phyloP scores from a whole-genome alignment of 148 eudicot species.

The Arbutus unedo region DNA sequence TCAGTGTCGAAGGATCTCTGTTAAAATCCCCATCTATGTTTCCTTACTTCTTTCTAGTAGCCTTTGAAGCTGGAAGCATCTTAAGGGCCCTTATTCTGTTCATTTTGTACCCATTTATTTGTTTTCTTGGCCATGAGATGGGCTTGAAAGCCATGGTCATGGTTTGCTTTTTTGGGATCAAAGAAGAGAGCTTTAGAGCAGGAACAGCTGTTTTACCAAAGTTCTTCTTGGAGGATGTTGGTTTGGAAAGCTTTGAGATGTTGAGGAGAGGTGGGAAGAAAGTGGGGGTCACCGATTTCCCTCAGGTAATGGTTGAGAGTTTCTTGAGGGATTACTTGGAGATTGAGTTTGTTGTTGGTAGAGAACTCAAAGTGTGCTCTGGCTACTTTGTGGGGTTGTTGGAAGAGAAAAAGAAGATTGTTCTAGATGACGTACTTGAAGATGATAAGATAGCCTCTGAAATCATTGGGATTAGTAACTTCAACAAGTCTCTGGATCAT shows the following conservation, averaged over 20 bases:
- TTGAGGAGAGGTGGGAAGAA: slow-evolving; percentile 41
- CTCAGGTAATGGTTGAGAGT: slow-evolving; percentile 68
- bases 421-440: slow-evolving; percentile 11
- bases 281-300: slow-evolving; percentile 59
- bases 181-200: slow-evolving; percentile 39
- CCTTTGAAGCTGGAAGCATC: slow-evolving; percentile 75
- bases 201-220: slow-evolving; percentile 74
- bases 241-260: slow-evolving; percentile 55
- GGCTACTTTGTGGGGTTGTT: slow-evolving; percentile 62
- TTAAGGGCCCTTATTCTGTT: slow-evolving; percentile 60
- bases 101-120: slow-evolving; percentile 50
- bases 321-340: slow-evolving; percentile 70
- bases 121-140: slow-evolving; percentile 34
- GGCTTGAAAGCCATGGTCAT: slow-evolving; percentile 58
- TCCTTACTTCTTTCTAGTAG: slow-evolving; percentile 82
- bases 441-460: slow-evolving; percentile 18
- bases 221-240: slow-evolving; percentile 70
- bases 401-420: slow-evolving; percentile 31
- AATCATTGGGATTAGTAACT: slow-evolving; percentile 51
- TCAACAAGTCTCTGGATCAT: slow-evolving; percentile 32
- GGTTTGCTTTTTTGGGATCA: slow-evolving; percentile 64
- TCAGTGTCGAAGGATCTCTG: slow-evolving; percentile 60
- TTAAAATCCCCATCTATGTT: slow-evolving; percentile 51
- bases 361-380: slow-evolving; percentile 46
- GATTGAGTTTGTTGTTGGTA: slow-evolving; percentile 60